Conservation (phyloP, 495 filamentous ascomycete species). For the Cryomyces minteri region DNA sequence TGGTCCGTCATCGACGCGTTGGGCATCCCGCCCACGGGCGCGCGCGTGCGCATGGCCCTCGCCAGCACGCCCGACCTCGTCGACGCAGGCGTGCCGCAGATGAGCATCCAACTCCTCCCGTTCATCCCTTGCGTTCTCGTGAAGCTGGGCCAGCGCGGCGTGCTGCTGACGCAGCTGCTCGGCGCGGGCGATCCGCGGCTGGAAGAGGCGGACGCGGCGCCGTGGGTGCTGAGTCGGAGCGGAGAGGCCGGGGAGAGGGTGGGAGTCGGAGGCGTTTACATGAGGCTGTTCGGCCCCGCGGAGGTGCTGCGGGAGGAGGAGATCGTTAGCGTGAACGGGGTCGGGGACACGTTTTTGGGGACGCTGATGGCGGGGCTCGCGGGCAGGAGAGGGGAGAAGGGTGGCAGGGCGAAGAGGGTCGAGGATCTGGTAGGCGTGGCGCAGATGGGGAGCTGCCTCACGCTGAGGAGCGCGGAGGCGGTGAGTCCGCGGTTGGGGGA, state of each 20-base stretch:
- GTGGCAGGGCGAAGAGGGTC: conserved; percentile 20
- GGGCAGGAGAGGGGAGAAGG: conserved; percentile 3
- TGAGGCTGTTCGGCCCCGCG: conserved; percentile 55
- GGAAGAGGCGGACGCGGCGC: conserved; percentile 34
- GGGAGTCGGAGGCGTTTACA: conserved; percentile 63
- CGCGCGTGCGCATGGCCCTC: conserved; percentile 41
- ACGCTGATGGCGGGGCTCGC: conserved; percentile 50
- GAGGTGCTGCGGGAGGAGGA: conserved; percentile 39
- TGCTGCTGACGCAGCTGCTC: conserved; percentile 56
- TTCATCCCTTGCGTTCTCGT: conserved; percentile 70
- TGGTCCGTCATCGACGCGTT: conserved; percentile 63
- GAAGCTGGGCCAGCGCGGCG: conserved; percentile 67
- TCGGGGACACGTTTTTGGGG: conserved; percentile 83
- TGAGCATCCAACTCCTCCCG: conserved; percentile 69
- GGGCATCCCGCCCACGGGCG: conserved; percentile 39
- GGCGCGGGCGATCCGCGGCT: conserved; percentile 42
- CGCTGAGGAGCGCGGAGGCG: conserved; percentile 49
- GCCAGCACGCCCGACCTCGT: conserved; percentile 43
- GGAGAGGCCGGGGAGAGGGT: conserved; percentile 24
- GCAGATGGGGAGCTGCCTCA: conserved; percentile 61
- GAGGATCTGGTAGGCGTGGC: conserved; percentile 34
- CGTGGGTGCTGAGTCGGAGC: conserved; percentile 47
- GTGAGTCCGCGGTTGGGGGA: conserved; percentile 30
- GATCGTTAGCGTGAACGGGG: conserved; percentile 80
- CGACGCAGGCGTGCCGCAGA: conserved; percentile 67